phyloP scores from a whole-genome alignment of 371 early-diverging fungal genomes.

The Parasitella parasitica region DNA sequence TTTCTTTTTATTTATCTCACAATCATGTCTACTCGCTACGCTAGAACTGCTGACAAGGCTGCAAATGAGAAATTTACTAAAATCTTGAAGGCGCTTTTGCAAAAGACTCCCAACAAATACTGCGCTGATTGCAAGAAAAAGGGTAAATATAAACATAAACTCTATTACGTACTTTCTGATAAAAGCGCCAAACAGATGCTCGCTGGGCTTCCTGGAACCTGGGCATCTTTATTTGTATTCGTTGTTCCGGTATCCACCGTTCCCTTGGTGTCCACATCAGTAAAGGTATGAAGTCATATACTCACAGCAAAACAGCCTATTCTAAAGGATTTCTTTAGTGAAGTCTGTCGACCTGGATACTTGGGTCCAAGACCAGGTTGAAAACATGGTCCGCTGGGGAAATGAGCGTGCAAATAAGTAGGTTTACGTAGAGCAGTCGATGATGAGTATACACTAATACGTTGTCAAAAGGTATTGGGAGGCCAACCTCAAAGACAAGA shows the following conservation, averaged over 20 bases:
- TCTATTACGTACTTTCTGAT: neutral
- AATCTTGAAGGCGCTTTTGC: conserved; percentile 72
- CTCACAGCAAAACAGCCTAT: neutral
- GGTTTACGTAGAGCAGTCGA: neutral
- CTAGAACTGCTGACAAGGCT: conserved; percentile 73
- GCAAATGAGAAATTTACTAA: conserved; percentile 70
- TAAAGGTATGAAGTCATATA: conserved; percentile 57
- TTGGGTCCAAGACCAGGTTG: conserved; percentile 86
- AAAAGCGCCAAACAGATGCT: conserved; percentile 58
- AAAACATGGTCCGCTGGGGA: conserved; percentile 83
- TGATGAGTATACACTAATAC: neutral
- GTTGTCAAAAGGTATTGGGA: conserved; percentile 61
- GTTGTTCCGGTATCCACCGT: conserved; percentile 85
- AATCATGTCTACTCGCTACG: conserved; percentile 71
- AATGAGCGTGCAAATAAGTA: conserved; percentile 77
- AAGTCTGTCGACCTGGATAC: conserved; percentile 85
- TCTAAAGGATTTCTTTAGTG: conserved; percentile 44
- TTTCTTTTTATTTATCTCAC: neutral
- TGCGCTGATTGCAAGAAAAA: conserved; percentile 86
- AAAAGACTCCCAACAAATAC: conserved; percentile 67
- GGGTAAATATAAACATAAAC: conserved; percentile 43
- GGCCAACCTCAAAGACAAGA: conserved; percentile 50
- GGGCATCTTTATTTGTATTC: conserved; percentile 84
- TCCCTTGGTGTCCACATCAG: conserved; percentile 85
- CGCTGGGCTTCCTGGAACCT: conserved; percentile 90